Conservation (phyloP, 2,329 filamentous ascomycete species). For the Penicillium fuscoglaucum region DNA sequence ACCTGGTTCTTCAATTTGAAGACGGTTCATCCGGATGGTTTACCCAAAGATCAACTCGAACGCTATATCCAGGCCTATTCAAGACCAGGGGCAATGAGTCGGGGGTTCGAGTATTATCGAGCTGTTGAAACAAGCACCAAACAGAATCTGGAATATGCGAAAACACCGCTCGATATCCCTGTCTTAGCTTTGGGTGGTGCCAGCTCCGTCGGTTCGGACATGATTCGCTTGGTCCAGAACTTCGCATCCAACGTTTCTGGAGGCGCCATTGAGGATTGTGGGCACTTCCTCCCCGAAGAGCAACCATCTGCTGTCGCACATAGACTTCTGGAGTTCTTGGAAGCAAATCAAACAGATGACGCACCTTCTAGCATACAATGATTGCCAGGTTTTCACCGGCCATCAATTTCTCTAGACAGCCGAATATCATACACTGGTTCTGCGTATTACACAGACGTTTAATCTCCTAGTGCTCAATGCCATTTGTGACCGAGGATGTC, state of each 20-base stretch:
- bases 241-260: neutral
- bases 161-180: neutral
- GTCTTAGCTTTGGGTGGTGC: neutral
- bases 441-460: too few species aligned
- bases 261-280: neutral
- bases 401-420: too few species aligned
- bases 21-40: neutral
- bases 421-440: too few species aligned
- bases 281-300: neutral
- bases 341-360: neutral
- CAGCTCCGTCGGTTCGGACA: neutral
- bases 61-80: neutral
- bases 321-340: neutral
- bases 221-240: neutral
- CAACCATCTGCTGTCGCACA: neutral
- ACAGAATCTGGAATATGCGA: neutral
- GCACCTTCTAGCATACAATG: too few species aligned
- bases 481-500: too few species aligned
- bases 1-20: neutral
- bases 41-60: neutral
- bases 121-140: neutral
- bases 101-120: neutral
- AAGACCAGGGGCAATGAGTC: neutral
- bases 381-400: too few species aligned
- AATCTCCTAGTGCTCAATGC: too few species aligned